Evolutionary conservation across 1,284 basidiomycete species (phyloP).

Genomic region (Ganoderma multipileum): DNA sequence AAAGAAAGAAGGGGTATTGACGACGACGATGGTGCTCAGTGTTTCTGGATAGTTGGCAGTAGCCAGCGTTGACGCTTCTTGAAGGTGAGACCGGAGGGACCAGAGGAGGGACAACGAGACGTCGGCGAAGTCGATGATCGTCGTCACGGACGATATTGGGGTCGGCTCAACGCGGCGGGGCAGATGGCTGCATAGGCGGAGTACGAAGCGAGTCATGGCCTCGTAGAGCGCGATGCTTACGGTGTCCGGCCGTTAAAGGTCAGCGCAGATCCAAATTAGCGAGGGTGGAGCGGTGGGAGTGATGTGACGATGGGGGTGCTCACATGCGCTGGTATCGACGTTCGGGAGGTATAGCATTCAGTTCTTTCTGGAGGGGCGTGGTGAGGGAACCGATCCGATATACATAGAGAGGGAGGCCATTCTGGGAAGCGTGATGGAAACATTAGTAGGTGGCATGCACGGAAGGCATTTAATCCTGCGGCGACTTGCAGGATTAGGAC

Average conservation of each 20-base stretch:
- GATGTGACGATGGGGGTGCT: slow-evolving; percentile 35
- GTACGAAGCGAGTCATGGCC: slow-evolving; percentile 65
- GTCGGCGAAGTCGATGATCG: slow-evolving; percentile 76
- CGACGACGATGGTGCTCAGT: slow-evolving; percentile 65
- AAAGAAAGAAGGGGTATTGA: slow-evolving; percentile 82
- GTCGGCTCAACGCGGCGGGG: slow-evolving; percentile 59
- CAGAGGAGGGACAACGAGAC: slow-evolving; percentile 72
- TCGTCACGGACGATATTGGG: slow-evolving; percentile 67
- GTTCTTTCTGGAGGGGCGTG: slow-evolving; percentile 60
- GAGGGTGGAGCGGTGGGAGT: slow-evolving; percentile 7
- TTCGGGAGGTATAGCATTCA: slow-evolving; percentile 57
- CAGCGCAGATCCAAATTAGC: slow-evolving; percentile 11
- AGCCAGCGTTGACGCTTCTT: slow-evolving; percentile 74
- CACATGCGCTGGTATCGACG: slow-evolving; percentile 76
- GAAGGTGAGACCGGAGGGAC: slow-evolving; percentile 70
- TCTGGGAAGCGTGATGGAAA: slow-evolving; percentile 43
- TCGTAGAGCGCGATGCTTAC: slow-evolving; percentile 66
- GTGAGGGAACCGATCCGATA: slow-evolving; percentile 68
- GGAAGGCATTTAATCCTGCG: not conserved
- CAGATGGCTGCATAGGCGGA: slow-evolving; percentile 71
- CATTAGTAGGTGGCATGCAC: slow-evolving; percentile 5
- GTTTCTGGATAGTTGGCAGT: slow-evolving; percentile 85
- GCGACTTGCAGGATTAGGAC: not conserved
- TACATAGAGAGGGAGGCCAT: slow-evolving; percentile 76
- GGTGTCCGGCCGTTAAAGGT: slow-evolving; percentile 11